These are phyloP conservation scores for Nicotiana paniculata DNA, from an alignment of 257 asterid genomes.

Conservation along the genomic window DNA sequence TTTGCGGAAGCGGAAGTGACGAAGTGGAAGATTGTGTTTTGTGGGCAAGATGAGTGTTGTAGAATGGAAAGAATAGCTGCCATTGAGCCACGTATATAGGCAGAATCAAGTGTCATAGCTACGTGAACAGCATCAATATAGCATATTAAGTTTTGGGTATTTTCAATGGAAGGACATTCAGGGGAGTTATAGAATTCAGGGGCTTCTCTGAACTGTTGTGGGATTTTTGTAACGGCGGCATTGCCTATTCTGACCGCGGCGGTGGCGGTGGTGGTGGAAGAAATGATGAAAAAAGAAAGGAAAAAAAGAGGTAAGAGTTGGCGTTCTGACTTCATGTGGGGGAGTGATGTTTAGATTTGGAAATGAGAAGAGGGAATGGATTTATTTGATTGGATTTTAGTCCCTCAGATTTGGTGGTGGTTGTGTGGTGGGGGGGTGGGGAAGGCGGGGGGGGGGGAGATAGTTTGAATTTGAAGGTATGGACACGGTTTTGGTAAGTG, in stretches of 20 bases:
- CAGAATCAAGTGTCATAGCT: constrained; percentile 81
- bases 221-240: background rate
- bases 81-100: constrained; percentile 87
- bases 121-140: constrained; percentile 56
- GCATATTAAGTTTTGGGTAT: constrained; percentile 22
- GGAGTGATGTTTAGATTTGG: constrained; percentile 3
- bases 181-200: constrained; percentile 80
- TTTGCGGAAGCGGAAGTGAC: constrained; percentile 58
- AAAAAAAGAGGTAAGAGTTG: background rate
- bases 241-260: background rate
- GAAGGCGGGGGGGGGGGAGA: background rate
- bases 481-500: constrained; percentile 7
- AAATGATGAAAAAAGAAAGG: background rate
- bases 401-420: too few species aligned
- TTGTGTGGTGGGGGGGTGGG: background rate
- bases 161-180: constrained; percentile 39
- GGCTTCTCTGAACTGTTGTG: constrained; percentile 64
- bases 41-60: constrained; percentile 86
- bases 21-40: constrained; percentile 64
- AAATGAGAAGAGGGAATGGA: background rate
- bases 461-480: constrained; percentile 34
- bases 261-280: background rate
- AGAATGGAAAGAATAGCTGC: constrained; percentile 79
- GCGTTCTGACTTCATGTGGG: constrained; percentile 9
- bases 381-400: constrained; percentile 9